These are phyloP conservation scores for Solioccasus polychromus DNA, from an alignment of 768 basidiomycete genomes.

Conservation along the genomic window DNA sequence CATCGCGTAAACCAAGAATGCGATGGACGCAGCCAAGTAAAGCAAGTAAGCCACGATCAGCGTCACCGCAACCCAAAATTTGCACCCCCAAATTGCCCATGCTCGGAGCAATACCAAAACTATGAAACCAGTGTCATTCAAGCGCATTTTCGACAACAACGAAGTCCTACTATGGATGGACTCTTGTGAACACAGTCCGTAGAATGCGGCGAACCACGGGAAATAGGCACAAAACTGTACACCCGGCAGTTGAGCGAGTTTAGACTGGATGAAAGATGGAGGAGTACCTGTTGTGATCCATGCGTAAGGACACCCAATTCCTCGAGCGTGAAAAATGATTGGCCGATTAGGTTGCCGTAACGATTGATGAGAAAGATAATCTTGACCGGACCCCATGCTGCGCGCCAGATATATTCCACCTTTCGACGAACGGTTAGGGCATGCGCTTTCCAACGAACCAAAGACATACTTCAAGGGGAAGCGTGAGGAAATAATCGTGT, in stretches of 20 bases:
- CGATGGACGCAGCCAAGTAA: background rate
- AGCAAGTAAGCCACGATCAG: slow-evolving; percentile 1
- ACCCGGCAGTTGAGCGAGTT: too few species aligned
- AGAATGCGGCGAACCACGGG: background rate
- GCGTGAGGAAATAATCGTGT: too few species aligned
- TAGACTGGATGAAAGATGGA: background rate
- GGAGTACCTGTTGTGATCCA: slow-evolving; percentile 3
- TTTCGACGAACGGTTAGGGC: too few species aligned
- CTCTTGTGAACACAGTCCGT: slow-evolving; percentile 1
- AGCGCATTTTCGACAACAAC: too few species aligned
- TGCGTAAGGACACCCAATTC: slow-evolving; percentile 11
- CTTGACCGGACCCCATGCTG: slow-evolving; percentile 6
- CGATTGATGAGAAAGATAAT: slow-evolving; percentile 16
- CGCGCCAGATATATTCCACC: slow-evolving; percentile 4
- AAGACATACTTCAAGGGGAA: too few species aligned
- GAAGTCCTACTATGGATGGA: slow-evolving; percentile 11
- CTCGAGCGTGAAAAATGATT: slow-evolving; percentile 6
- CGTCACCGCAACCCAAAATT: background rate
- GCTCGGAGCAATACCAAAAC: slow-evolving; percentile 16
- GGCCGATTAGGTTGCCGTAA: slow-evolving; percentile 11
- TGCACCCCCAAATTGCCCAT: slow-evolving; percentile 17
- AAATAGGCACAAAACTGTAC: slow-evolving; percentile 10
- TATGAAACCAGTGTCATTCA: background rate
- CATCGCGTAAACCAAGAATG: background rate
- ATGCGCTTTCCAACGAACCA: too few species aligned